Evolutionary conservation across 1,284 basidiomycete genomes (phyloP).

Genomic region (Abortiporus biennis): DNA sequence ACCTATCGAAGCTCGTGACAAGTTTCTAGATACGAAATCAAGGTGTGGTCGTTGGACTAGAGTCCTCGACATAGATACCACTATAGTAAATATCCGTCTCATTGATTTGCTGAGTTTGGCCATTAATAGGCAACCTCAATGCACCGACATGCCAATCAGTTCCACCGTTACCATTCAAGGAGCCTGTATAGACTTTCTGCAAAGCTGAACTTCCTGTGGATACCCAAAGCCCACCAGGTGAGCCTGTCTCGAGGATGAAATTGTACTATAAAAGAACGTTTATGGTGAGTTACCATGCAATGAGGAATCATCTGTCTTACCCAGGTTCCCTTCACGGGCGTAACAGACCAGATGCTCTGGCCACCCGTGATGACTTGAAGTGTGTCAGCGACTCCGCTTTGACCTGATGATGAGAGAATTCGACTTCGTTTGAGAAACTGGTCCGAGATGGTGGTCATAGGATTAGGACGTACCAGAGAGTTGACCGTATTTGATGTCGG

Average conservation of each 20-base stretch:
- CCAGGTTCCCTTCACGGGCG: constrained; percentile 21
- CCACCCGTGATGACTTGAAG: constrained; percentile 22
- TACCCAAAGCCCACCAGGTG: constrained; percentile 23
- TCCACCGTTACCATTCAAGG: constrained; percentile 21
- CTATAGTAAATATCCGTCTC: constrained; percentile 22
- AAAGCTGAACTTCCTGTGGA: constrained; percentile 19
- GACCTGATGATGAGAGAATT: constrained; percentile 10
- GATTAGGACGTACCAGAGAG: constrained; percentile 9
- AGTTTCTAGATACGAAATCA: too few relatives aligned
- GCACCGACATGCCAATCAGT: constrained; percentile 24
- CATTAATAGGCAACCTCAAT: constrained; percentile 19
- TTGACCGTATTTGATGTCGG: constrained; percentile 22
- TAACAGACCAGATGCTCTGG: constrained; percentile 20
- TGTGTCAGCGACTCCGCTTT: constrained; percentile 19
- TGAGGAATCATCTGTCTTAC: constrained; percentile 9
- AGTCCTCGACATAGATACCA: constrained; percentile 21
- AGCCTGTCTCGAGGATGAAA: constrained; percentile 20
- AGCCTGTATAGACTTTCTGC: constrained; percentile 20
- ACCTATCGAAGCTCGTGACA: too few relatives aligned
- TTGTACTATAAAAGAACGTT: constrained; percentile 16
- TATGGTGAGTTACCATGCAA: neutral
- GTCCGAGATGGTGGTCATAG: neutral
- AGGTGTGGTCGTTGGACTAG: constrained; percentile 16
- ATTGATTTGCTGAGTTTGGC: constrained; percentile 17
- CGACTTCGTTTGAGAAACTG: too few relatives aligned